Evolutionary conservation across 2,329 filamentous ascomycete genomes (phyloP).

Genomic region (Podosphaera leucotricha): DNA sequence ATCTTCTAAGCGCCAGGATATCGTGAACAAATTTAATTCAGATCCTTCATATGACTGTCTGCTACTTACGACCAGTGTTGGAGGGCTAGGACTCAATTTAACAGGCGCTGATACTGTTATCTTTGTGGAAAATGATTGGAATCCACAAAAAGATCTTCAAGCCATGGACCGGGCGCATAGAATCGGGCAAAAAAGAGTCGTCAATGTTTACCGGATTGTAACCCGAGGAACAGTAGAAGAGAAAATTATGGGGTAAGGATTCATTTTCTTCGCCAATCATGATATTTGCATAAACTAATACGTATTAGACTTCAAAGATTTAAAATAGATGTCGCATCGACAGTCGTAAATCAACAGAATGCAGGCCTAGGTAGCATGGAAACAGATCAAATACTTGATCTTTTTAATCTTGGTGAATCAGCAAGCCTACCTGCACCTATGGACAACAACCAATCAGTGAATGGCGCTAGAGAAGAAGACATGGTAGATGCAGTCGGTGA

Average conservation of each 20-base stretch:
- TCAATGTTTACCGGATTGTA: slow-evolving; percentile 94
- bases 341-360: slow-evolving; percentile 97
- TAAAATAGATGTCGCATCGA: slow-evolving; percentile 96
- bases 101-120: slow-evolving; percentile 97
- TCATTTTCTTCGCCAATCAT: not conserved
- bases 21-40: slow-evolving; percentile 97
- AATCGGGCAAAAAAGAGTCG: slow-evolving; percentile 98
- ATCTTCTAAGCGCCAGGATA: slow-evolving; percentile 80
- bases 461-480: slow-evolving; percentile 49
- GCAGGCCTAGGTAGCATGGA: slow-evolving; percentile 84
- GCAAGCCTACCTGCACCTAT: slow-evolving; percentile 40
- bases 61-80: slow-evolving; percentile 82
- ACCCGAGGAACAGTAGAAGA: slow-evolving; percentile 91
- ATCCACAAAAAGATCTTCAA: slow-evolving; percentile 93
- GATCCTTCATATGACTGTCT: slow-evolving; percentile 92
- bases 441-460: slow-evolving; percentile 28
- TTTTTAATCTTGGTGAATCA: slow-evolving; percentile 75
- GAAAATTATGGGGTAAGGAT: slow-evolving; percentile 64
- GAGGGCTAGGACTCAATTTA: slow-evolving; percentile 79
- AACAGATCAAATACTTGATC: slow-evolving; percentile 88
- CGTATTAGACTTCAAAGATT: slow-evolving; percentile 66
- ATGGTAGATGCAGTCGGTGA: slow-evolving; percentile 90
- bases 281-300: slow-evolving; percentile 3
- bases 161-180: slow-evolving; percentile 97
- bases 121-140: slow-evolving; percentile 99